A percentile compares a stretch with the other conserved stretches of the same genome.
Conservation (phyloP, 1,139 yeast species). For the Pichia sp. region DNA sequence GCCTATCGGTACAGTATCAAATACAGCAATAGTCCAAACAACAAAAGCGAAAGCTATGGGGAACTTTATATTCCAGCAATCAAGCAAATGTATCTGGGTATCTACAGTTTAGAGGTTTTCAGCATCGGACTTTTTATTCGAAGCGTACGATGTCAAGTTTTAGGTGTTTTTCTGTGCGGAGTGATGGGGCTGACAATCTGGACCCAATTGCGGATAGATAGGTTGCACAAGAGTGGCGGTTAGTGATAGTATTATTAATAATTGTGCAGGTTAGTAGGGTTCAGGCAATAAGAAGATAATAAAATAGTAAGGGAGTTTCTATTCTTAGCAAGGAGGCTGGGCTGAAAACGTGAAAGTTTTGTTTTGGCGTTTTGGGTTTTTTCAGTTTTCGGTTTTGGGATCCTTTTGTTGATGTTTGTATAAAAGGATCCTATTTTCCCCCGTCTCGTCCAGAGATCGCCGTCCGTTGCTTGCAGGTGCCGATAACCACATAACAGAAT, state of each 20-base stretch:
- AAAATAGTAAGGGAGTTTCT: neutral
- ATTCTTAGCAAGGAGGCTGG: neutral
- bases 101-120: constrained; percentile 73
- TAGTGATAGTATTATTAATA: neutral
- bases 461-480: neutral
- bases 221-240: too few species aligned
- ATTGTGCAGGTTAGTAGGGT: too few species aligned
- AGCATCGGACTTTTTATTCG: constrained; percentile 66
- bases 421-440: neutral
- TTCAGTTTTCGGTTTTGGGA: neutral
- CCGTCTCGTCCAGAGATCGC: neutral
- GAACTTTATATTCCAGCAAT: constrained; percentile 64
- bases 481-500: neutral
- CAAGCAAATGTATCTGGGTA: constrained; percentile 67
- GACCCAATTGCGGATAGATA: neutral
- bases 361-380: neutral
- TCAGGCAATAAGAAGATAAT: too few species aligned
- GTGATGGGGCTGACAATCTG: neutral
- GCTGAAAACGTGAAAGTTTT: neutral
- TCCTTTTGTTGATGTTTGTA: neutral
- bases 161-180: constrained; percentile 32
- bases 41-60: constrained; percentile 63
- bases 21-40: constrained; percentile 43
- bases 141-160: constrained; percentile 31
- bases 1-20: constrained; percentile 69